Evolutionary conservation across 2,329 filamentous ascomycete genomes (phyloP), one percentile per base, ranked within the genome.

Genomic region (Chrysoporthe deuterocubensis): DNA sequence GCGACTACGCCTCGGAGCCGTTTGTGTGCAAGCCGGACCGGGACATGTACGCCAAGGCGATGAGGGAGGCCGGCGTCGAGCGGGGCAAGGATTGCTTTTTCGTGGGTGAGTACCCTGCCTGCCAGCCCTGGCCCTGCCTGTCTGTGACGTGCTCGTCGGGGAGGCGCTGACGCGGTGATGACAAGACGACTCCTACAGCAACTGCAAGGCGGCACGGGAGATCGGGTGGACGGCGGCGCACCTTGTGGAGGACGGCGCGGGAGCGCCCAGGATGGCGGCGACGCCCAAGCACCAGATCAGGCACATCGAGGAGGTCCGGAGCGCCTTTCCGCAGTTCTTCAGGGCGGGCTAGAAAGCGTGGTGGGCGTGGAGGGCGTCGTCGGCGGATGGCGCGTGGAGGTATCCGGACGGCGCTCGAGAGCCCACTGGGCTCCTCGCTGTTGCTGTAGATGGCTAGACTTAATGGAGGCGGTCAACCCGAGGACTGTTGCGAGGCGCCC

Each of bases 191-290:
- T 97, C 94, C 0, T 89, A 88, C 67, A 78, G 89, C 71, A 99
- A 99, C 76, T 96, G 92, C 77, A 86, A 84, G 71, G 89, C 89
- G 70, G 93, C 94, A 0, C 85, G 91, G 71, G 87, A 88, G 44
- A 85, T 94, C 70, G 96, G 95, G 26, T 99, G 96, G 96, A 92
- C 88, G 11, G 89, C 91, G 0, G 92, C 87, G 6, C 96, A 98
- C 78, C 85, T 97, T 34, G 89, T 97, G 7, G 96, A 98, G 76
- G 89, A 92, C 44, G 87, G 86, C 6, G 83, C 93, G 46, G 81
- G 85, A 18, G 77, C 85, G 14, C 94, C 94, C 2, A 78, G 79
- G 32, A 84, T 82, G 5, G 87, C 86, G 68, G 90, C 26, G 26
- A 26, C 91, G 3, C 90, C 90, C 48, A 87, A 92, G 74, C 88